Base-by-base conservation (phyloP, 768 basidiomycete genomes). In the Auriscalpium orientale region DNA sequence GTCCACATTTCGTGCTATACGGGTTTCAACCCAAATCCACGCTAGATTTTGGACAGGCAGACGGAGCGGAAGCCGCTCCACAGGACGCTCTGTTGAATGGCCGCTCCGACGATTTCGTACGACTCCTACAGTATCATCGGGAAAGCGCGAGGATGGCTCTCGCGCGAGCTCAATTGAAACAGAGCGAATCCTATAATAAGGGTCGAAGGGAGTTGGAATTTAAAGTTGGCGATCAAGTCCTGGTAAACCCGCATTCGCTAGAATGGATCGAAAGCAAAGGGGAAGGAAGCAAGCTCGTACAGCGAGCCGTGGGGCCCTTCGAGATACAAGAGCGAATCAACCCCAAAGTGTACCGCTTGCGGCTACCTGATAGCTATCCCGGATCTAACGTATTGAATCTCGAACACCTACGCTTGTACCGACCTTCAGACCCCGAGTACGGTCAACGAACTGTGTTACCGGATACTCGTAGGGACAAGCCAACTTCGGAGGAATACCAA, bases 321-420 rank as follows among this genome's bases (percentile, higher is more conserved):
- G 58, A 58, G 47, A 49, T 69, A 0, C 53, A 61, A 34, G 49
- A 62, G 44, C 64, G 59, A 28, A 28, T 70, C 1, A 64, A 59
- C 46, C 65, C 64, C 16, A 47, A 62, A 10, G 58, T 58, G 20
- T 67, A 65, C 52, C 55, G 56, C 16, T 20, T 66, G 13, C 18
- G 59, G 12, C 15, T 67, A 16, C 59, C 56, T 4, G 51, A 56
- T 3, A 60, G 58, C 1, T 68, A 65, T 54, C 48, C 57, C 0
- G 61, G 62, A 13, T 60, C 64, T 35, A 59, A 62, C 3, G 57
- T 68, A 5, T 16, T 68, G 3, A 66, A 68, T 43, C 62, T 64
- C 5, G 52, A 51, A 6, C 66, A 68, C 43, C 62, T 69, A 4
- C 46, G 60, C n/a, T 40, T 44, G 11, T 69, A 67, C 48, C 22